Percentiles rank a stretch among this genome's conserved stretches.
Conservation (phyloP, 495 filamentous ascomycete genomes). For the Hypoxylon rickii region DNA sequence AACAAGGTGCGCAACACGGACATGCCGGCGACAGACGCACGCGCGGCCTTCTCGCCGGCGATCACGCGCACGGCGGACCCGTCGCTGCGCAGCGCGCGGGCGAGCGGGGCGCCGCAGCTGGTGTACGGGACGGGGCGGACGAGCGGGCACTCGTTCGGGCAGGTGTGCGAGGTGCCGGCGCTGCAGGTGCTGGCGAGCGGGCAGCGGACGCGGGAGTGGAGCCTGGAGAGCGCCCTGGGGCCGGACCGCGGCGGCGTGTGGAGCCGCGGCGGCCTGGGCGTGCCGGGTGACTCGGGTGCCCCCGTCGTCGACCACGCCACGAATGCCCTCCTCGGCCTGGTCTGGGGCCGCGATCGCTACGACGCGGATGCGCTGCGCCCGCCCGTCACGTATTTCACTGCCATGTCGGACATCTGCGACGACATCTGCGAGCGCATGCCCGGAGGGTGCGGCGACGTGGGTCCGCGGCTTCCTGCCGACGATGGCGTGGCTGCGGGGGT, state of each 20-base stretch:
- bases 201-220: constrained; percentile 6
- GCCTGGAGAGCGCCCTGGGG: background rate
- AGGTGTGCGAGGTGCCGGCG: background rate
- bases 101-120: background rate
- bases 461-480: background rate
- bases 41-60: background rate
- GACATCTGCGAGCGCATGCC: constrained; percentile 10
- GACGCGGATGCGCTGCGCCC: background rate
- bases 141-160: constrained; percentile 8
- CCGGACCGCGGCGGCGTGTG: constrained; percentile 1
- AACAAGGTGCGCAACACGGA: constrained; percentile 2
- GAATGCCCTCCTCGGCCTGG: constrained; percentile 5
- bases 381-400: constrained; percentile 9
- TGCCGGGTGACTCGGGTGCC: constrained; percentile 13
- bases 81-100: background rate
- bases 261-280: constrained; percentile 7
- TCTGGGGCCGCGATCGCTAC: constrained; percentile 12
- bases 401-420: constrained; percentile 15
- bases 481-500: background rate
- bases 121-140: constrained; percentile 11
- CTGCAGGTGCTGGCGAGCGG: background rate
- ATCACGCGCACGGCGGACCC: constrained; percentile 5
- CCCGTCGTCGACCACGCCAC: constrained; percentile 6
- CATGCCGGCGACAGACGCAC: background rate
- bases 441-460: background rate